Base-by-base conservation (phyloP, 2,329 filamentous ascomycete genomes). In the Fusarium newnesense region DNA sequence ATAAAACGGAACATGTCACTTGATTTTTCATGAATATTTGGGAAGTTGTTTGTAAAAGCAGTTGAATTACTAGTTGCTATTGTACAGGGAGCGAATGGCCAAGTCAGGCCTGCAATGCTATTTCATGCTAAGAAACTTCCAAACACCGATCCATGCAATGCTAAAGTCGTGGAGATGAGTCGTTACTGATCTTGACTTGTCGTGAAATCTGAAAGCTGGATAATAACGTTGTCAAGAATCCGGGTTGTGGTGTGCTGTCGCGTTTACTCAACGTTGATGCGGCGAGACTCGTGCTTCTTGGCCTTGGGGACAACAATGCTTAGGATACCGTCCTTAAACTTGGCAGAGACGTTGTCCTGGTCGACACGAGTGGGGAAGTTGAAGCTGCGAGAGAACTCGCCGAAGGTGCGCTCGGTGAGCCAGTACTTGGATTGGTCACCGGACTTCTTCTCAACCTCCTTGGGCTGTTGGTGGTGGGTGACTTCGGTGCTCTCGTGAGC, bases 301-400 rank as follows among this genome's bases (percentile, higher is more conserved):
- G 88, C 87, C 86, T 93, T 94, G 57, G 92, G 92, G 24, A 94
- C 87, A 32, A 85, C 78, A 67, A 94, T 85, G 74, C 81, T 88
- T 73, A 94, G 84, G 71, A 93, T 85, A 34, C 92, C 92, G 69
- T 93, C 88, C 81, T 89, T 87, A 75, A 94, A 87, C 60, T 79
- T 85, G 56, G 92, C 92, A 49, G 81, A 85, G 62, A 94, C 91
- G 7, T 77, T 82, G 21, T 90, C 88, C 76, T 89, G 87, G 77
- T 93, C 89, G 69, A 94, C 87, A 34, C 87, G 87, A 59, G 83
- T 82, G 2, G 91, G 90, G 84, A 94, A 94, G 80, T 84, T 88
- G 84, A 94, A 94, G 67, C 86, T 89, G 72, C 92, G 88, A 54
- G 88, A 86, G 83, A 94, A 94, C 74, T 91, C 87, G 79, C 92